Conservation (phyloP, 2,329 filamentous ascomycete species). For the Diplodia corticola region DNA sequence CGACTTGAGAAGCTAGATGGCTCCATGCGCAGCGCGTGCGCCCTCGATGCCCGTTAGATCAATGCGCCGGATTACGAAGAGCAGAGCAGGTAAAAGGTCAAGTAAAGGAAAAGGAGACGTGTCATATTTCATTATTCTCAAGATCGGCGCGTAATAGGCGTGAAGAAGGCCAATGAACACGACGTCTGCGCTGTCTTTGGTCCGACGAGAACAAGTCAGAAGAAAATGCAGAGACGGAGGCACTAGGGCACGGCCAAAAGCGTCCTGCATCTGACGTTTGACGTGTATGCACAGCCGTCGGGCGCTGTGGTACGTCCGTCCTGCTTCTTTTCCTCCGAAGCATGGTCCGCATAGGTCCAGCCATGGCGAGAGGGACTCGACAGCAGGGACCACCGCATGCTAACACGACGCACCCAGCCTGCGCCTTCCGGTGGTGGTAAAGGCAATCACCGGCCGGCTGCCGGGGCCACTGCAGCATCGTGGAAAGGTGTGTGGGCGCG, state of each 20-base stretch:
- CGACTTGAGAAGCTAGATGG: not conserved
- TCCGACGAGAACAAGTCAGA: conserved; percentile 12
- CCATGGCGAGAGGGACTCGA: not conserved
- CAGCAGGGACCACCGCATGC: conserved; percentile 3
- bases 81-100: not conserved
- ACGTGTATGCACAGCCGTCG: conserved; percentile 13
- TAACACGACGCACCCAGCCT: not conserved
- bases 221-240: conserved; percentile 19
- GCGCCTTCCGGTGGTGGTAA: not conserved
- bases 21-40: conserved; percentile 4
- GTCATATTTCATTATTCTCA: conserved; percentile 1
- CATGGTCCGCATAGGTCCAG: not conserved
- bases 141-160: not conserved
- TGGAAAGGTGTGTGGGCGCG: not conserved
- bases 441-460: not conserved
- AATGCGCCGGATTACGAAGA: conserved; percentile 1
- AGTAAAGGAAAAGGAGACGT: not conserved
- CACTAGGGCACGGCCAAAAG: not conserved
- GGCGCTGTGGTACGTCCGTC: not conserved
- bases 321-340: not conserved
- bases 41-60: not conserved
- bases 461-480: not conserved
- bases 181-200: not conserved
- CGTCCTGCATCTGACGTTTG: conserved; percentile 15
- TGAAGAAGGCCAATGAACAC: conserved; percentile 3